Evolutionary conservation across 1,284 basidiomycete species (phyloP).

Genomic region (Apiotrichum laibachii): DNA sequence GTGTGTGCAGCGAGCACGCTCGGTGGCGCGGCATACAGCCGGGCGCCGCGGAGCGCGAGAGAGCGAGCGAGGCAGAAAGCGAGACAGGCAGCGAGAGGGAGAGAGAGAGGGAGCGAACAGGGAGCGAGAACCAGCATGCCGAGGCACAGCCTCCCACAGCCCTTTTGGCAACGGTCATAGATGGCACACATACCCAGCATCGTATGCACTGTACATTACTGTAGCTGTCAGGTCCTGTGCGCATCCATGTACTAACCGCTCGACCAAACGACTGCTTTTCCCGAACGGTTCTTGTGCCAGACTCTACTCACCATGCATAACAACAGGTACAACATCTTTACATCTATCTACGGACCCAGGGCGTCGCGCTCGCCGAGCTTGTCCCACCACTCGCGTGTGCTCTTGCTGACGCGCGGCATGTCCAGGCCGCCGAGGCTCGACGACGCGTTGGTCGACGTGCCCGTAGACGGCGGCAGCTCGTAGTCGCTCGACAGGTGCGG

Average conservation of each 20-base stretch:
- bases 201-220: slow-evolving; percentile 6
- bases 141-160: no score
- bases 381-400: slow-evolving; percentile 5
- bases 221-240: not conserved
- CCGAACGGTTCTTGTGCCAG: not conserved
- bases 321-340: not conserved
- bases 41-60: not conserved
- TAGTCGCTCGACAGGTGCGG: slow-evolving; percentile 1
- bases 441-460: not conserved
- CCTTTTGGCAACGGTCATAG: not conserved
- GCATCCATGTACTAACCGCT: no score
- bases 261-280: not conserved
- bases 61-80: not conserved
- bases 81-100: not conserved
- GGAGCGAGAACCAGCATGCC: no score
- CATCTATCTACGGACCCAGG: not conserved
- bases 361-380: slow-evolving; percentile 1
- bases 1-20: no score
- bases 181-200: slow-evolving; percentile 2
- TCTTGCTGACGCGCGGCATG: not conserved
- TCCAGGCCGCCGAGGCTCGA: slow-evolving; percentile 1
- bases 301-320: not conserved
- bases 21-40: no score
- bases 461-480: not conserved
- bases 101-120: not conserved